Evolutionary conservation across 805 yeast species (phyloP).

Genomic region (Cyberlindnera euphorbiae): DNA sequence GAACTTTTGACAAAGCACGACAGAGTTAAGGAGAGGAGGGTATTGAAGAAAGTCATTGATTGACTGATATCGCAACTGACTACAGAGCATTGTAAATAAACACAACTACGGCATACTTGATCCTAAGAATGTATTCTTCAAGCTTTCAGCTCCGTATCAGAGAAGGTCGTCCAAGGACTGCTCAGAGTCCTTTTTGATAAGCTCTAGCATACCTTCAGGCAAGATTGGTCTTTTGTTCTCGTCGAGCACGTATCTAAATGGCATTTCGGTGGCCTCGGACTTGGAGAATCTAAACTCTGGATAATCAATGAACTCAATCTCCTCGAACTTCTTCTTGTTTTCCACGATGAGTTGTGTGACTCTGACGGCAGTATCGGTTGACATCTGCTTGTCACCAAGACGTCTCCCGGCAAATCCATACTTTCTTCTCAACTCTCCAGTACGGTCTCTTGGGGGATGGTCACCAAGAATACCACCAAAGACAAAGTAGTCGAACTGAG

Average conservation of each 20-base stretch:
- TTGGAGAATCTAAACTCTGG: conserved; percentile 88
- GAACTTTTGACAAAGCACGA: conserved; percentile 39
- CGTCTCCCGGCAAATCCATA: conserved; percentile 86
- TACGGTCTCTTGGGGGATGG: conserved; percentile 88
- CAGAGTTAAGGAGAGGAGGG: conserved; percentile 27
- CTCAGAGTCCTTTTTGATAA: conserved; percentile 82
- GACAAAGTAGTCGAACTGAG: conserved; percentile 76
- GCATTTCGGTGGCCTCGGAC: conserved; percentile 96
- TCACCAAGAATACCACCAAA: conserved; percentile 97
- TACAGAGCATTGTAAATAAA: too few relatives aligned
- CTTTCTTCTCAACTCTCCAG: conserved; percentile 76
- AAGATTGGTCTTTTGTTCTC: conserved; percentile 65
- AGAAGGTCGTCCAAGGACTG: conserved; percentile 69
- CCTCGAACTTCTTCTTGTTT: conserved; percentile 51
- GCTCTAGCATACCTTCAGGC: conserved; percentile 86
- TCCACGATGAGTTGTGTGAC: conserved; percentile 80
- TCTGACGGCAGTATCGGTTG: conserved; percentile 95
- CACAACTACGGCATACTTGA: too few relatives aligned
- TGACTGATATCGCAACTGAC: too few relatives aligned
- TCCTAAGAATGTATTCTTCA: too few relatives aligned
- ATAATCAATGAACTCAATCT: conserved; percentile 81
- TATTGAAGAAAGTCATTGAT: conserved; percentile 6
- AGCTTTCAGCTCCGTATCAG: too few relatives aligned
- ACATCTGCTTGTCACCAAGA: conserved; percentile 87
- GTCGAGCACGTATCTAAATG: conserved; percentile 83